Percentiles rank a stretch among this genome's conserved stretches.
These are phyloP conservation scores for Lupinus albus DNA, from an alignment of 306 rosid species.

Conservation along the genomic window DNA sequence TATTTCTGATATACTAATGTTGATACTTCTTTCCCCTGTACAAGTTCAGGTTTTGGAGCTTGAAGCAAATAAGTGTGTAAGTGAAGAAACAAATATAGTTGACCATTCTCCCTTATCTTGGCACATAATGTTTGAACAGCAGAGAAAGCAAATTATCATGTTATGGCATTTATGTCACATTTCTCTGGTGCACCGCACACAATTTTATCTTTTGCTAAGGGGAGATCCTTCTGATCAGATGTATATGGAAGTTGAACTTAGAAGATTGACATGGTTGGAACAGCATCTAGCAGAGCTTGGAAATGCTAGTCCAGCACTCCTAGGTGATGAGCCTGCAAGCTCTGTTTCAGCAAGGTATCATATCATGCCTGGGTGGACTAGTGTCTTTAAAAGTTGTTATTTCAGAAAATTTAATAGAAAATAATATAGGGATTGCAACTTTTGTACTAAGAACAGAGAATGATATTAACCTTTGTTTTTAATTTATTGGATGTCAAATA, in stretches of 20 bases:
- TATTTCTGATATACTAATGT: constrained; percentile 1
- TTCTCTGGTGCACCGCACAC: constrained; percentile 83
- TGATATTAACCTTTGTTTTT: constrained; percentile 12
- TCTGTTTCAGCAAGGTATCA: constrained; percentile 79
- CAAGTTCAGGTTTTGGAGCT: constrained; percentile 75
- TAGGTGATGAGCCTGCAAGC: constrained; percentile 90
- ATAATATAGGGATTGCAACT: neutral
- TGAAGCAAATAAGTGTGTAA: constrained; percentile 65
- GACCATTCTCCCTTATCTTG: constrained; percentile 67
- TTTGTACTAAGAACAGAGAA: neutral
- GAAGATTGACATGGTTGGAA: constrained; percentile 89
- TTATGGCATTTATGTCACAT: constrained; percentile 95
- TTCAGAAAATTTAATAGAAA: constrained; percentile 9
- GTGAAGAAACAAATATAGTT: constrained; percentile 44
- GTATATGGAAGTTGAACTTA: constrained; percentile 81
- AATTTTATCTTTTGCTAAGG: constrained; percentile 70
- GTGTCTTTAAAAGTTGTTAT: constrained; percentile 20
- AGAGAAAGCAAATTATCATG: constrained; percentile 88
- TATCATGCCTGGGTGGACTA: neutral
- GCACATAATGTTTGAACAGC: constrained; percentile 71
- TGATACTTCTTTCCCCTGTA: neutral
- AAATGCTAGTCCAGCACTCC: constrained; percentile 95
- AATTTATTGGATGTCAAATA: constrained; percentile 33
- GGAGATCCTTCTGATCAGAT: constrained; percentile 92
- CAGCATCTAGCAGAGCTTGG: constrained; percentile 88